Evolutionary conservation across 768 basidiomycete species (phyloP), one percentile per base, ranked within the genome.

Genomic region (Auriscalpium vulgare): DNA sequence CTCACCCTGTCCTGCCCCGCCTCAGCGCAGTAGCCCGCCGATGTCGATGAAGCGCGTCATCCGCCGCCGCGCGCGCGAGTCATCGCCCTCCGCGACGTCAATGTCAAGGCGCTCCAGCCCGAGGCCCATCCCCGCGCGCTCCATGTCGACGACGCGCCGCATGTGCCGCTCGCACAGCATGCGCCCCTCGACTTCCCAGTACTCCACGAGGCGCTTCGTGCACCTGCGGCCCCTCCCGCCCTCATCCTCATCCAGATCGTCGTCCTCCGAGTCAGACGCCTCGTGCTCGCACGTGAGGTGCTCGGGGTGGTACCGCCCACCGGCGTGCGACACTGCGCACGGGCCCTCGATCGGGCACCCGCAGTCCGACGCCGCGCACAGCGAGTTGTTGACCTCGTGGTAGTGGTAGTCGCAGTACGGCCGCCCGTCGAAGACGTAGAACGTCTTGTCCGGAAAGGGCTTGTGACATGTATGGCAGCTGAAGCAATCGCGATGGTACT

Each of bases 361-460:
- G 68, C 94, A 97, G 16, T 74, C 74, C 11, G 80, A 67, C 3
- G 89, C 82, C 10, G 90, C 82, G 63, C 94, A 97, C 1, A 97
- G 76, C 10, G 93, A 94, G 62, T 87, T 79, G 71, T 95, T 95
- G 47, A 84, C 84, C 71, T 93, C 88, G 70, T 95, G 92, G 68
- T 97, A 97, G 69, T 95, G 93, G 66, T 89, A 89, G 37, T 84
- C 88, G 66, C 95, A 97, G 65, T 87, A 83, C 1, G 95, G 94
- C 66, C 88, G 90, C 53, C 91, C 91, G 65, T 88, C 90, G 61
- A 84, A 84, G 47, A 97, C 91, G 68, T 95, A 97, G 70, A 97
- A 97, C 10, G 83, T 81, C 68, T 87, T 88, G 70, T 91, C 91
- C 4, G 90, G 91, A 75, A 97, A 97, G 4, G 91, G 86, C 83